Conservation (phyloP, 768 basidiomycete genomes). For the Phylloporus rhodoxanthus region DNA sequence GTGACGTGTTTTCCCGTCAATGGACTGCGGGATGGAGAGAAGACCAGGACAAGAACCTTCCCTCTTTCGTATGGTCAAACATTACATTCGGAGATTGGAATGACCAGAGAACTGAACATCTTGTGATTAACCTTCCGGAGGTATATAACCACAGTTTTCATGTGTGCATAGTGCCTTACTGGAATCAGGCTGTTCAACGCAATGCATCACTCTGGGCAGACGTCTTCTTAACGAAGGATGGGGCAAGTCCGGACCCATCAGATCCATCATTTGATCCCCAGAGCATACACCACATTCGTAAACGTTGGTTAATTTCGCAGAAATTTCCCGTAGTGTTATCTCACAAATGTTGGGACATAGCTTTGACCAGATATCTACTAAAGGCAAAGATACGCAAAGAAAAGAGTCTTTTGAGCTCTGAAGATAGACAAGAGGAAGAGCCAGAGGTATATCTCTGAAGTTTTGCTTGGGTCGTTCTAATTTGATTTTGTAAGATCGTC, state of each 20-base stretch:
- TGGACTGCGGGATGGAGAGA: constrained; percentile 47
- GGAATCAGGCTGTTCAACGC: constrained; percentile 57
- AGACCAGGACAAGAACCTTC: constrained; percentile 47
- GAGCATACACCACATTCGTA: constrained; percentile 65
- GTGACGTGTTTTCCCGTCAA: constrained; percentile 52
- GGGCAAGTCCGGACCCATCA: constrained; percentile 59
- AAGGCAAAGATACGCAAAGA: constrained; percentile 70
- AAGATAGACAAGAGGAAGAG: constrained; percentile 35
- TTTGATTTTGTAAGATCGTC: constrained; percentile 16
- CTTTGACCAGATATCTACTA: constrained; percentile 79
- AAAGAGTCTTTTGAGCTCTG: constrained; percentile 68
- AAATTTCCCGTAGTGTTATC: neutral
- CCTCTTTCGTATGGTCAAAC: constrained; percentile 71
- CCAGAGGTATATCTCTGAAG: constrained; percentile 37
- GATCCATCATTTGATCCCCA: constrained; percentile 46
- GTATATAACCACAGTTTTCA: constrained; percentile 35
- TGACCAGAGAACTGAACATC: constrained; percentile 50
- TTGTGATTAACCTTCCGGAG: constrained; percentile 61
- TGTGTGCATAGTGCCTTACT: constrained; percentile 1
- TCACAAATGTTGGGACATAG: constrained; percentile 35
- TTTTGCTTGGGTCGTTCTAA: constrained; percentile 8
- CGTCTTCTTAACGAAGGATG: constrained; percentile 64
- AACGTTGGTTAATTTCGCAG: constrained; percentile 45
- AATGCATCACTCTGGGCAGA: constrained; percentile 86
- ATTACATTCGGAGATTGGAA: constrained; percentile 75